These are phyloP conservation scores for Globisporangium recalcitrans DNA, from an alignment of 352 stramenopile species.

Conservation along the genomic window DNA sequence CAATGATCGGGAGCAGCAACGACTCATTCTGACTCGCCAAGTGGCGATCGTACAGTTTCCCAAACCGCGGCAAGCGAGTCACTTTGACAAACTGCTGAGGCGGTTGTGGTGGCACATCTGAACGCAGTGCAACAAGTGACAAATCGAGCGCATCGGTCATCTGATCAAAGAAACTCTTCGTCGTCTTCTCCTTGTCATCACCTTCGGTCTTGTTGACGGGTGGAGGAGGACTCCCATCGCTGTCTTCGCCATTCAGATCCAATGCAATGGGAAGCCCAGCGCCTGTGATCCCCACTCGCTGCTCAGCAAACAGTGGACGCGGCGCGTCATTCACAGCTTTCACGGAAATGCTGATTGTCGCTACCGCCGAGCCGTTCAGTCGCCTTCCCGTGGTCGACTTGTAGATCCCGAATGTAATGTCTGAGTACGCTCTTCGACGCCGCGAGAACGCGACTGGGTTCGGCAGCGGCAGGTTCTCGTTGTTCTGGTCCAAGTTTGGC, in stretches of 20 bases:
- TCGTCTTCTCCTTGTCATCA: background rate
- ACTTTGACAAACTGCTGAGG: constrained; percentile 34
- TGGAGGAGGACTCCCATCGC: constrained; percentile 24
- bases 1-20: constrained; percentile 6
- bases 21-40: constrained; percentile 16
- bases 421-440: constrained; percentile 29
- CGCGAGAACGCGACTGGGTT: constrained; percentile 35
- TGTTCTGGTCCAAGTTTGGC: constrained; percentile 38
- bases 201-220: background rate
- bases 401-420: constrained; percentile 29
- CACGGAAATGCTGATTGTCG: constrained; percentile 51
- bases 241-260: constrained; percentile 35
- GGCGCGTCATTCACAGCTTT: constrained; percentile 44
- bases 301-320: constrained; percentile 13
- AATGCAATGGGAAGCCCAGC: constrained; percentile 22
- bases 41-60: constrained; percentile 53
- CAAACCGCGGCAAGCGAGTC: constrained; percentile 37
- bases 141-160: background rate
- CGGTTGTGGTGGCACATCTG: background rate
- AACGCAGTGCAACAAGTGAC: background rate
- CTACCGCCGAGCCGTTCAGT: constrained; percentile 22
- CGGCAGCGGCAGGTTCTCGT: constrained; percentile 34
- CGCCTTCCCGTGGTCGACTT: constrained; percentile 20
- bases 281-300: constrained; percentile 21
- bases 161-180: background rate